Evolutionary conservation across 257 asterid species (phyloP).

Genomic region (Thymus quinquecostatus): DNA sequence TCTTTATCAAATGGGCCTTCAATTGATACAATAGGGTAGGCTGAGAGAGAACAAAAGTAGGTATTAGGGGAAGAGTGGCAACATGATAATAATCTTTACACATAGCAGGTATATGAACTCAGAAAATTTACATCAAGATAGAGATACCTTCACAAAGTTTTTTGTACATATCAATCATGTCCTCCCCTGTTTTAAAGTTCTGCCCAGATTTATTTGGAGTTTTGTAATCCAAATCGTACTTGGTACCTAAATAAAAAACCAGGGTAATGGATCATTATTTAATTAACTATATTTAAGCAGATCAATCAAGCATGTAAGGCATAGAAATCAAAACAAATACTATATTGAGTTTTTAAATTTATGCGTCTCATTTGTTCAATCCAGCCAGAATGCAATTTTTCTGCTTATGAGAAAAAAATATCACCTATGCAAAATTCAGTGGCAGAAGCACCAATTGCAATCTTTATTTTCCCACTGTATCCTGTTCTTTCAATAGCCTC

Average conservation of each 20-base stretch:
- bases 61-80: conserved; percentile 26
- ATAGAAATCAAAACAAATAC: no score
- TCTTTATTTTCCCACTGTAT: conserved; percentile 79
- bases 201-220: conserved; percentile 84
- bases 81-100: conserved; percentile 40
- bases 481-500: conserved; percentile 97
- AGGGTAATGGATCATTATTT: conserved; percentile 29
- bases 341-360: background rate
- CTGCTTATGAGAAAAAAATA: conserved; percentile 15
- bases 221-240: conserved; percentile 89
- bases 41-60: conserved; percentile 45
- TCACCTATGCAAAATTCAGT: conserved; percentile 96
- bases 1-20: conserved; percentile 99
- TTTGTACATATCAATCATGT: conserved; percentile 86
- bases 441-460: conserved; percentile 87
- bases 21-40: conserved; percentile 86
- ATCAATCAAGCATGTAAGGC: background rate
- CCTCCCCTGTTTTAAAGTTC: conserved; percentile 92
- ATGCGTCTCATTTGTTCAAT: conserved; percentile 8
- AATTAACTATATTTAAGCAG: conserved; percentile 26
- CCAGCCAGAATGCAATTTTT: conserved; percentile 12
- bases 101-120: conserved; percentile 21
- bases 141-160: conserved; percentile 80
- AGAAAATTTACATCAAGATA: conserved; percentile 16
- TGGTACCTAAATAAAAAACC: conserved; percentile 67